Conservation (phyloP, 441 rosid species). For the Arabidopsis hybrid region DNA sequence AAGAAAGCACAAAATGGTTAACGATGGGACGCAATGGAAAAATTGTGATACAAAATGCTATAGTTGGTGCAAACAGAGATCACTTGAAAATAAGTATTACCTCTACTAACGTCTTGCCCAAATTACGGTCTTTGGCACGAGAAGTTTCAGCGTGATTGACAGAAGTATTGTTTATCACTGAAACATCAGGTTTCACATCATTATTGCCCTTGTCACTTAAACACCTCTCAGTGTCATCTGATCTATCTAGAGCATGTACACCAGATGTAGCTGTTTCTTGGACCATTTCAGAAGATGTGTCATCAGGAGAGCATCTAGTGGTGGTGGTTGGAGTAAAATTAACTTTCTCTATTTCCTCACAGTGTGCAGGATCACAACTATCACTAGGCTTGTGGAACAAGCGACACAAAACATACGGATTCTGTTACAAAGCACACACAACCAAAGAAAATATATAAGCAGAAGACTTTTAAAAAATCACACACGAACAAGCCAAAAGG, state of each 20-base stretch:
- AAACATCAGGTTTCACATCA: slow-evolving; percentile 41
- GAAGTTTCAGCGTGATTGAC: slow-evolving; percentile 59
- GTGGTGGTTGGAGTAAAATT: slow-evolving; percentile 53
- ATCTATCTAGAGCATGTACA: slow-evolving; percentile 41
- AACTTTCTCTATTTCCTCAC: slow-evolving; percentile 59
- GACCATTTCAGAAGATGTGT: slow-evolving; percentile 68
- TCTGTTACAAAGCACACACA: slow-evolving; percentile 44
- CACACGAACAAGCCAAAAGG: background rate
- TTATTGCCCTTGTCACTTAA: slow-evolving; percentile 43
- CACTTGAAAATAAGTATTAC: slow-evolving; percentile 43
- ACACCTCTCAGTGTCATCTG: slow-evolving; percentile 50
- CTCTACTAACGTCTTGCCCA: slow-evolving; percentile 52
- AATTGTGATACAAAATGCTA: background rate
- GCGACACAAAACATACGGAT: slow-evolving; percentile 77
- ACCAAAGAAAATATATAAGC: background rate
- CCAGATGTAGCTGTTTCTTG: slow-evolving; percentile 59
- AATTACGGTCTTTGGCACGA: slow-evolving; percentile 56
- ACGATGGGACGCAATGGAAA: background rate
- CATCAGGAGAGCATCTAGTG: slow-evolving; percentile 67
- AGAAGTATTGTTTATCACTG: slow-evolving; percentile 49
- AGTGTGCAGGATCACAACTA: slow-evolving; percentile 49
- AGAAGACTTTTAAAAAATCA: background rate
- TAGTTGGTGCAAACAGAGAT: slow-evolving; percentile 5
- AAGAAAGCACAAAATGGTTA: slow-evolving; percentile 32
- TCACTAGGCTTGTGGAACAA: slow-evolving; percentile 80